A percentile compares a stretch with the other conserved stretches of the same genome.
Conservation (phyloP, 2,329 filamentous ascomycete species). For the Arachnopeziza araneosa region DNA sequence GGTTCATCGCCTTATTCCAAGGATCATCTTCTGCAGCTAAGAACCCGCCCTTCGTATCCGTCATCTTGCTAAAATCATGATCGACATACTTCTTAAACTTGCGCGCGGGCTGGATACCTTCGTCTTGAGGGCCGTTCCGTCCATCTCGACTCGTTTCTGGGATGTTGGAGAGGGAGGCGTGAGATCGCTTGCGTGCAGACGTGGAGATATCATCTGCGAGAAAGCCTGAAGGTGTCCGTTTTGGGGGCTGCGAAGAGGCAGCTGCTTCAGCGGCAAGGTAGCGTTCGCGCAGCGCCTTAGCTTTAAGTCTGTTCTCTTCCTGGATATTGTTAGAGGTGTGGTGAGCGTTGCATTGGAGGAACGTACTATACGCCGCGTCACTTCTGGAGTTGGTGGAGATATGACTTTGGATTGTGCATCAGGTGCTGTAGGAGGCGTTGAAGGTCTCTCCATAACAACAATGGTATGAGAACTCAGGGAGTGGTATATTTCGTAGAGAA, state of each 20-base stretch:
- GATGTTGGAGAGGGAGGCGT: constrained; percentile 52
- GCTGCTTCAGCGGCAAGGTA: constrained; percentile 56
- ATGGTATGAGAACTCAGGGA: neutral
- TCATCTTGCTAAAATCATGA: constrained; percentile 98
- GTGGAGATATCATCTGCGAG: constrained; percentile 59
- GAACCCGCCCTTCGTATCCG: constrained; percentile 95
- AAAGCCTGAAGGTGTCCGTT: constrained; percentile 61
- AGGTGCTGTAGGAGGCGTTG: neutral
- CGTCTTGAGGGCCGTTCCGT: constrained; percentile 32
- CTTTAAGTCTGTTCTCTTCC: constrained; percentile 83
- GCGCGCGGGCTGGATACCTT: constrained; percentile 56
- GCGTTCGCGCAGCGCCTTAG: constrained; percentile 78
- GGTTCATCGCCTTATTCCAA: constrained; percentile 71
- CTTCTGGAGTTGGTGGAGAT: constrained; percentile 51
- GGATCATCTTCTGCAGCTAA: constrained; percentile 88
- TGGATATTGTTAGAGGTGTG: constrained; percentile 31
- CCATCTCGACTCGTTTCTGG: constrained; percentile 66
- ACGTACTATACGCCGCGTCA: constrained; percentile 50
- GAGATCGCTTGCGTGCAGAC: constrained; percentile 64
- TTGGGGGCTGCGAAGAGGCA: constrained; percentile 27
- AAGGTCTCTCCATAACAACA: neutral
- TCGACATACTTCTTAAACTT: constrained; percentile 95
- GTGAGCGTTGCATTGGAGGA: neutral
- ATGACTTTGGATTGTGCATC: neutral
- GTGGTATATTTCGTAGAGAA: constrained; percentile 10